Evolutionary conservation across 306 rosid species (phyloP), one percentile per base, ranked within the genome.

Genomic region (Prunus mume): DNA sequence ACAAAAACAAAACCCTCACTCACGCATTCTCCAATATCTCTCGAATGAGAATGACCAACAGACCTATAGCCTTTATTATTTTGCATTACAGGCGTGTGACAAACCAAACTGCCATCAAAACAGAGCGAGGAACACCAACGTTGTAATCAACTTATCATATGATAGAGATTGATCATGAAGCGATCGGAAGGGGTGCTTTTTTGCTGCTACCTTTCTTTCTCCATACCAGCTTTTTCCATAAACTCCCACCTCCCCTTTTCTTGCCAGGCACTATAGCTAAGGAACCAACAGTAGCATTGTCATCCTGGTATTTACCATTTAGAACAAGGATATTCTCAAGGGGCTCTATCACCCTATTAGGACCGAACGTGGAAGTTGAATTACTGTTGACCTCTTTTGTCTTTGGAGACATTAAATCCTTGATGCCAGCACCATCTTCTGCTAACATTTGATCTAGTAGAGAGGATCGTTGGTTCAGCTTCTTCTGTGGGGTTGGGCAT

Each of bases 391-490:
- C 84, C 56, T 79, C 88, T 83, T 78, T 82, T 45, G 78, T 71
- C 45, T 63, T 81, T 2, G 76, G 38, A 68, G 72, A 68, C 30
- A 49, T 77, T 27, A 34, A 57, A 69, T 13, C 65, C 57, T 79
- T 80, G 20, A 78, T 60, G 56, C 61, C 67, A 32, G 80, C 66
- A 66, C 76, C 83, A 73, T 91, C 96, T 67, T 94, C 98, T 20
- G 93, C 96, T 24, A 87, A 76, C 91, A 90, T 94, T 56, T 79
- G 91, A 86, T 91, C 93, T 17, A 89, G 85, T 57, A 94, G 84
- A 76, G 98, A 85, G 38, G 89, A 47, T 43, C 90, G 83, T 22
- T 69, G 87, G 76, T 79, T 89, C 52, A 61, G 54, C 71, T 47
- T 82, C 74, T 65, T 72, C 19, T 58, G 62, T 18, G 57, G 76